A percentile compares a stretch with the other conserved stretches of the same genome.
phyloP scores from a whole-genome alignment of 2,329 filamentous ascomycete genomes.

The Phaeophleospora eucalypticola region DNA sequence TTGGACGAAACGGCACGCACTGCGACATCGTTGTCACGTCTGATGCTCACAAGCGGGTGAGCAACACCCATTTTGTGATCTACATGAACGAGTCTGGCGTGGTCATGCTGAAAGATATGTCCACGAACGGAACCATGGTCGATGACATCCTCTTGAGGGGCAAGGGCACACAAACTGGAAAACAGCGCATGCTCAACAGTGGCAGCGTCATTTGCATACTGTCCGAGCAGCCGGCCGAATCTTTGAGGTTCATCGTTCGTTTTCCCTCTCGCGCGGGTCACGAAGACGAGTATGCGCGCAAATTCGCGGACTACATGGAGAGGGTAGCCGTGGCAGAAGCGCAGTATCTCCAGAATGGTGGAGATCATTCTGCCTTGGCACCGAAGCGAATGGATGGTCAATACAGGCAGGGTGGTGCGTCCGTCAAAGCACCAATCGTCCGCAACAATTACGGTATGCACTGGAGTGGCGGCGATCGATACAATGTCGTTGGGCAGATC shows the following conservation, averaged over 20 bases:
- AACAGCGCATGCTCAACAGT: conserved; percentile 62
- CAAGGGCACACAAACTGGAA: conserved; percentile 40
- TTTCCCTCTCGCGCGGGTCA: conserved; percentile 70
- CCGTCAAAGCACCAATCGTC: conserved; percentile 25
- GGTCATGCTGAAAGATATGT: conserved; percentile 88
- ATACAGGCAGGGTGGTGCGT: conserved; percentile 6
- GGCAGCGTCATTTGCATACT: conserved; percentile 71
- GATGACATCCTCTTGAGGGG: conserved; percentile 64
- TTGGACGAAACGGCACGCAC: conserved; percentile 68
- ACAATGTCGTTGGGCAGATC: conserved; percentile 76
- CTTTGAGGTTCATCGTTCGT: conserved; percentile 79
- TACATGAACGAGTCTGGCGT: conserved; percentile 81
- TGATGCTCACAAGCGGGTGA: conserved; percentile 69
- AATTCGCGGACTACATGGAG: conserved; percentile 63
- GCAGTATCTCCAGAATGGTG: conserved; percentile 4
- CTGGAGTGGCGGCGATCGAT: conserved; percentile 75
- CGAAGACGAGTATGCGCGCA: conserved; percentile 62
- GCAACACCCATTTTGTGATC: conserved; percentile 94
- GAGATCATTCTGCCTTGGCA: conserved; percentile 2
- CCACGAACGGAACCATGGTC: conserved; percentile 92
- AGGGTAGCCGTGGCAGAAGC: conserved; percentile 26
- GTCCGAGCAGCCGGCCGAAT: conserved; percentile 49
- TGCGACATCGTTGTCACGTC: conserved; percentile 69
- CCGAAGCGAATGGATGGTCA: conserved; percentile 7
- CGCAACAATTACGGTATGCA: conserved; percentile 59